These are phyloP conservation scores for Sarocladium kiliense DNA, from an alignment of 2,329 filamentous ascomycete genomes.

Conservation along the genomic window DNA sequence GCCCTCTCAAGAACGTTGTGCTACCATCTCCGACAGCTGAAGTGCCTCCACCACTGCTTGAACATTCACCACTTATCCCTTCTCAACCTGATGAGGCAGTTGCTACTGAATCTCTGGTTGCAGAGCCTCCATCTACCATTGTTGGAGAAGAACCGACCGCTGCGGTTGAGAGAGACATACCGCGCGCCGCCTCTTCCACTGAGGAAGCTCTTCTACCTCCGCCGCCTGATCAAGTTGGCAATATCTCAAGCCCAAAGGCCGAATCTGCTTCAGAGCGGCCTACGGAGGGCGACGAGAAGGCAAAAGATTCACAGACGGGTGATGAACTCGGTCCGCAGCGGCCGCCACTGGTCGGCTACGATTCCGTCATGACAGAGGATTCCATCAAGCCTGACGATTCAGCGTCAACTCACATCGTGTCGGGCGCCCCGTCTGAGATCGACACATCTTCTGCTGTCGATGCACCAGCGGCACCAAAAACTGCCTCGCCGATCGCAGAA, in stretches of 20 bases:
- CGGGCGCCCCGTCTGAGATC: slow-evolving; percentile 21
- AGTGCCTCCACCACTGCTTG: background rate
- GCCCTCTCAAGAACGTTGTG: slow-evolving; percentile 48
- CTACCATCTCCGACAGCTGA: slow-evolving; percentile 35
- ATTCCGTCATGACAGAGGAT: slow-evolving; percentile 32
- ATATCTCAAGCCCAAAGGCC: slow-evolving; percentile 27
- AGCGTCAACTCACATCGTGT: slow-evolving; percentile 26
- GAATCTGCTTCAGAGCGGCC: slow-evolving; percentile 20
- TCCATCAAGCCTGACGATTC: slow-evolving; percentile 33
- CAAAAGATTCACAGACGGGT: slow-evolving; percentile 18
- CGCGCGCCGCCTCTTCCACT: slow-evolving; percentile 9
- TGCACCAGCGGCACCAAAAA: slow-evolving; percentile 10
- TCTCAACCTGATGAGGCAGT: slow-evolving; percentile 6
- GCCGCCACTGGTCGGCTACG: slow-evolving; percentile 20
- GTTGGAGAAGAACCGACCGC: slow-evolving; percentile 23
- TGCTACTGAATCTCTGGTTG: slow-evolving; percentile 18
- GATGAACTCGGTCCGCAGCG: slow-evolving; percentile 15
- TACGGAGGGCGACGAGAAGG: slow-evolving; percentile 21
- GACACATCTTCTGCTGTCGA: slow-evolving; percentile 19
- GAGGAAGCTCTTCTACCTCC: slow-evolving; percentile 26
- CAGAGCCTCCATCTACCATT: slow-evolving; percentile 26
- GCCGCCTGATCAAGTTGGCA: slow-evolving; percentile 34
- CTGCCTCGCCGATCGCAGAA: slow-evolving; percentile 3
- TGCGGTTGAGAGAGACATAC: slow-evolving; percentile 21
- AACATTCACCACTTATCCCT: background rate